These are phyloP conservation scores for Umbelopsis ramanniana DNA, from an alignment of 192 early-diverging fungal species.

Conservation along the genomic window DNA sequence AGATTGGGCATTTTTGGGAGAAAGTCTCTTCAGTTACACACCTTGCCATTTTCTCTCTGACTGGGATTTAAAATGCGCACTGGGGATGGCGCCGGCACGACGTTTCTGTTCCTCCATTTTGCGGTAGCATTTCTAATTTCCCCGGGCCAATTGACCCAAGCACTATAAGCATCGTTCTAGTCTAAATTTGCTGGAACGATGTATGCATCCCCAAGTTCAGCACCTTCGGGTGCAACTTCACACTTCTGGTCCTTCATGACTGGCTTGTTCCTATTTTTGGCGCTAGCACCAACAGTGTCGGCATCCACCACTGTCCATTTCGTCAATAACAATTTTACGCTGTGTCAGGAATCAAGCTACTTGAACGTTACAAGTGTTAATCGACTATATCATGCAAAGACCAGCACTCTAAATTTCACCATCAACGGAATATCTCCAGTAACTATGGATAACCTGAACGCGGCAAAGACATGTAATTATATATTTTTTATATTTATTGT, in stretches of 20 bases:
- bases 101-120: no score
- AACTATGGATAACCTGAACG: background rate
- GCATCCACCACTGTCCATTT: background rate
- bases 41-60: no score
- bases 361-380: conserved; percentile 14
- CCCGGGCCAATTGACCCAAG: background rate
- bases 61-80: no score
- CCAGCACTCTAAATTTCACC: background rate
- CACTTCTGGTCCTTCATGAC: background rate
- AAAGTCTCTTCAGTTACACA: no score
- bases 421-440: conserved; percentile 9
- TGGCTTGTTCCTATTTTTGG: conserved; percentile 1
- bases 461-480: conserved; percentile 10
- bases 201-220: background rate
- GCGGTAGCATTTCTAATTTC: background rate
- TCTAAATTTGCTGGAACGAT: conserved; percentile 7
- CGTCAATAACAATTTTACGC: conserved; percentile 3
- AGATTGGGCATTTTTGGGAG: no score
- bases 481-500: background rate
- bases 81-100: no score
- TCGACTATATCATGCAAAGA: conserved; percentile 1
- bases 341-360: conserved; percentile 7
- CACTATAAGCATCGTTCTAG: conserved; percentile 15
- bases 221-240: background rate
- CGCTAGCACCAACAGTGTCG: background rate